Evolutionary conservation across 2,329 filamentous ascomycete species (phyloP).

Genomic region (Magnaporthiopsis rhizophila): DNA sequence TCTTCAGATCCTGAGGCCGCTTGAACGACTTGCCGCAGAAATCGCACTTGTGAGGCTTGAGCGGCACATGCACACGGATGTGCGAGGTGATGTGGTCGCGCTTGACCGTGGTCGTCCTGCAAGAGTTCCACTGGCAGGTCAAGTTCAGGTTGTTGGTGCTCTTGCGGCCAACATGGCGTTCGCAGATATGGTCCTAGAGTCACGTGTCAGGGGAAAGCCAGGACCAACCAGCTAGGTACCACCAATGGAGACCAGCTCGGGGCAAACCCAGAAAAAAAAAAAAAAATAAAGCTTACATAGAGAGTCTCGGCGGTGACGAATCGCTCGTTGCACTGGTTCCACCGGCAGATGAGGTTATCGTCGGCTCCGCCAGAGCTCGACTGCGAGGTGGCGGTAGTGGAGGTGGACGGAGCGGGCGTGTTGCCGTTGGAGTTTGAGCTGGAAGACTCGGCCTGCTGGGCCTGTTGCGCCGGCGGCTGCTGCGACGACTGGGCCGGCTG

Average conservation of each 20-base stretch:
- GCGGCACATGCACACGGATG: constrained; percentile 94
- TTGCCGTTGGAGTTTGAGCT: constrained; percentile 40
- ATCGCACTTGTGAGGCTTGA: constrained; percentile 98
- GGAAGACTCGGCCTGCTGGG: constrained; percentile 21
- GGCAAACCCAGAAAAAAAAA: neutral
- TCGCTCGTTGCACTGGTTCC: constrained; percentile 51
- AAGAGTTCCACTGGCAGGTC: constrained; percentile 95
- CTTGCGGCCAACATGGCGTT: constrained; percentile 96
- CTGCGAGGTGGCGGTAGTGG: constrained; percentile 38
- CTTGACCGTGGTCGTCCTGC: constrained; percentile 94
- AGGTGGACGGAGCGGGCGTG: constrained; percentile 43
- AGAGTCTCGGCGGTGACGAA: constrained; percentile 50
- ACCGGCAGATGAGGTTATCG: constrained; percentile 53
- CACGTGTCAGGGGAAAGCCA: neutral
- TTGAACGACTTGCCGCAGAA: constrained; percentile 99
- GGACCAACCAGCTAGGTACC: too few relatives aligned
- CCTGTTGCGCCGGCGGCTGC: constrained; percentile 11
- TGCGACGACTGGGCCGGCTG: constrained; percentile 5
- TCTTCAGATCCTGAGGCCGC: constrained; percentile 96
- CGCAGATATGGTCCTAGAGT: constrained; percentile 86
- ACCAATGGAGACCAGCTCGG: neutral
- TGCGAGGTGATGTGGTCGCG: constrained; percentile 99
- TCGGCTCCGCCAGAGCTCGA: constrained; percentile 26
- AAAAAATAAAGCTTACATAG: constrained; percentile 39
- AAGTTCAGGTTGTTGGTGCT: constrained; percentile 98